Conservation (phyloP, 306 rosid species). For the Urtica urens region DNA sequence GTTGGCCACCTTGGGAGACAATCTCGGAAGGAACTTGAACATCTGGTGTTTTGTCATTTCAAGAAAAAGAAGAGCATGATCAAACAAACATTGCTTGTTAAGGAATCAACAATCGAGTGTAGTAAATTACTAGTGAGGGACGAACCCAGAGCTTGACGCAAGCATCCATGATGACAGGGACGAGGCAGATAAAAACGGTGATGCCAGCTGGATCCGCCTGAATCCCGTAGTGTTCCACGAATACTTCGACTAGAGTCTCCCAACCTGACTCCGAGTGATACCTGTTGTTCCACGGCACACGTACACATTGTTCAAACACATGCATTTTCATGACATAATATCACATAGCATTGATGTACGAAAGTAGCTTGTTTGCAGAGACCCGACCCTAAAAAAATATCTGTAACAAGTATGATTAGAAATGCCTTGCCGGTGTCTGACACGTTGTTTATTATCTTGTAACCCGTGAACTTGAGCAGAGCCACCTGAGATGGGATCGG, state of each 20-base stretch:
- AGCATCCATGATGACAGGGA: slow-evolving; percentile 80
- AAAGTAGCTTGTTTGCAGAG: slow-evolving; percentile 1
- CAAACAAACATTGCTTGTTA: not conserved
- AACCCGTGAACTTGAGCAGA: slow-evolving; percentile 93
- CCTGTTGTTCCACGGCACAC: slow-evolving; percentile 31
- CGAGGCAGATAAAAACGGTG: slow-evolving; percentile 63
- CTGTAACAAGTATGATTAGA: slow-evolving; percentile 73
- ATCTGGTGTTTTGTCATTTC: slow-evolving; percentile 42
- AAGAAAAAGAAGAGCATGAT: not conserved
- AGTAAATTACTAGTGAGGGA: slow-evolving; percentile 5
- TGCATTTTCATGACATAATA: not conserved
- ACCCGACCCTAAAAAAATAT: slow-evolving; percentile 90
- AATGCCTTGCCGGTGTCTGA: slow-evolving; percentile 97
- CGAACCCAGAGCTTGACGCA: slow-evolving; percentile 93
- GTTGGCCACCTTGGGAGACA: slow-evolving; percentile 71
- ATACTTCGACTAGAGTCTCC: slow-evolving; percentile 74
- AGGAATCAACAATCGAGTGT: not conserved
- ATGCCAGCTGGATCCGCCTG: slow-evolving; percentile 63
- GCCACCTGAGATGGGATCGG: slow-evolving; percentile 99
- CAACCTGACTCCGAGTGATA: slow-evolving; percentile 98
- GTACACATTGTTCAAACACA: not conserved
- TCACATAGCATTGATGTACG: not conserved
- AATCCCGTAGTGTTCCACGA: slow-evolving; percentile 83
- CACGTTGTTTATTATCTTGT: slow-evolving; percentile 74
- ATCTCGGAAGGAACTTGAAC: slow-evolving; percentile 77